These are phyloP conservation scores for Solanum ossicruentum DNA, from an alignment of 257 asterid genomes.

Conservation along the genomic window DNA sequence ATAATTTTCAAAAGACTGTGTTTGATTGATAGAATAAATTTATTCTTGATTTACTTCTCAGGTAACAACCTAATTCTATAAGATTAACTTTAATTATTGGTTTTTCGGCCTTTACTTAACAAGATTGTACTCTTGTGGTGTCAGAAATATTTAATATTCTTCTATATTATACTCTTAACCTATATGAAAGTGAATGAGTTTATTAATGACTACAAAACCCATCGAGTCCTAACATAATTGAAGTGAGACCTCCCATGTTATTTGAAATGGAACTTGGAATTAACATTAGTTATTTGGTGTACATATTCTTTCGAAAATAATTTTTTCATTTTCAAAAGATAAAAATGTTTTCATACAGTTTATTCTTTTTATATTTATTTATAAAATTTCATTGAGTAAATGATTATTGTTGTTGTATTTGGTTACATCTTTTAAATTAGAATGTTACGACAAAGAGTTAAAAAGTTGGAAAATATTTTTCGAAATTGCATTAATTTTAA, in stretches of 20 bases:
- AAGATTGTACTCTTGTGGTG: not conserved
- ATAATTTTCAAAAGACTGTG: not conserved
- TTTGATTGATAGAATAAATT: not conserved
- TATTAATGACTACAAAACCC: not conserved
- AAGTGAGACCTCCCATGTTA: not conserved
- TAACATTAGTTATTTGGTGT: not conserved
- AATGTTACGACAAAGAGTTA: not conserved
- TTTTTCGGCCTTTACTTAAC: not conserved
- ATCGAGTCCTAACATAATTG: not conserved
- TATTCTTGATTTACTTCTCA: not conserved
- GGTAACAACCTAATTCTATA: not conserved
- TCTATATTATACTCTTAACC: not conserved
- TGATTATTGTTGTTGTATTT: not conserved
- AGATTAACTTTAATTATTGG: not conserved
- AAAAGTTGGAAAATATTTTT: not conserved
- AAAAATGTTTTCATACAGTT: not conserved
- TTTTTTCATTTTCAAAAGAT: not conserved
- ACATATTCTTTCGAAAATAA: not conserved
- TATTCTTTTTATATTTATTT: not conserved
- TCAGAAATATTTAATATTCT: not conserved
- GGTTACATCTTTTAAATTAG: not conserved
- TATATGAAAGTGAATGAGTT: not conserved
- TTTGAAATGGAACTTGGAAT: not conserved
- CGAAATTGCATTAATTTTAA: not conserved
- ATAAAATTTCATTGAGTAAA: not conserved